phyloP scores from a whole-genome alignment of 352 stramenopile species.

The Thraustochytrium sp. region DNA sequence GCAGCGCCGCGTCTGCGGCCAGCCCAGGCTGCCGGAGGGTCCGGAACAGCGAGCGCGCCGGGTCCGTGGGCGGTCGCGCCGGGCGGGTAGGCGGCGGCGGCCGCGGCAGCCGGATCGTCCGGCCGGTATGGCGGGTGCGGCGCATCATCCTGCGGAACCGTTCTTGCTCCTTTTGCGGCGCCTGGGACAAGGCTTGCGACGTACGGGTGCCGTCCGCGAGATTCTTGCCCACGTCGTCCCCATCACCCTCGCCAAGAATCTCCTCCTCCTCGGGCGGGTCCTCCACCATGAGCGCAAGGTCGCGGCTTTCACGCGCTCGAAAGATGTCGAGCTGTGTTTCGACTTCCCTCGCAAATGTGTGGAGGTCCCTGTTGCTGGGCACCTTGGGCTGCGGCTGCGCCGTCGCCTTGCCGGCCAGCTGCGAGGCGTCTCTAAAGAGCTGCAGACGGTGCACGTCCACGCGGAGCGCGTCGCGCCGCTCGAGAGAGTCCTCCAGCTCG shows the following conservation, averaged over 20 bases:
- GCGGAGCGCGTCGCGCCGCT: background rate
- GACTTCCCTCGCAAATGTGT: background rate
- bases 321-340: constrained; percentile 19
- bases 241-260: background rate
- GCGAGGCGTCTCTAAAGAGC: background rate
- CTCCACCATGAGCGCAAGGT: background rate
- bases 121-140: background rate
- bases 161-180: background rate
- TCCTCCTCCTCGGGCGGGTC: background rate
- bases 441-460: background rate
- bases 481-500: constrained; percentile 10
- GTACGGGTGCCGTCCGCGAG: background rate
- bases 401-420: background rate
- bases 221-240: background rate
- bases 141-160: background rate
- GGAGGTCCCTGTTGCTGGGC: background rate
- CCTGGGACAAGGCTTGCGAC: background rate
- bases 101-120: too few species aligned
- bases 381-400: background rate
- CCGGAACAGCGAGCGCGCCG: too few species aligned
- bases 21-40: too few species aligned
- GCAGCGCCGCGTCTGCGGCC: too few species aligned
- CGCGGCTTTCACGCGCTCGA: background rate
- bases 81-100: too few species aligned
- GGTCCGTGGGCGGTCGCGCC: too few species aligned